Evolutionary conservation across 805 yeast species (phyloP).

Genomic region (Geotrichum ghanense): DNA sequence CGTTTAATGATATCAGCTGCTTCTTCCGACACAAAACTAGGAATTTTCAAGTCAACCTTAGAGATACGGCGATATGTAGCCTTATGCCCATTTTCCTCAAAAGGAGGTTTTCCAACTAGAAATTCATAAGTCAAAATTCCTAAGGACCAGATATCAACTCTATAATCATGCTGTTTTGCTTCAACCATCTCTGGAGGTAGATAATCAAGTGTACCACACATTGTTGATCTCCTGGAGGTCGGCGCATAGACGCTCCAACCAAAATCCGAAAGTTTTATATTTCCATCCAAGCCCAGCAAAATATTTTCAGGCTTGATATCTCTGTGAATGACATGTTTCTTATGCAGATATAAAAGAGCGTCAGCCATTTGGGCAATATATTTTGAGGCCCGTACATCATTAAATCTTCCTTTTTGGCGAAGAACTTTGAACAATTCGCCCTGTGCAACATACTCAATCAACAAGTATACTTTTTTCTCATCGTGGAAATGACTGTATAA

Average conservation of each 20-base stretch:
- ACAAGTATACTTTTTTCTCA: constrained; percentile 62
- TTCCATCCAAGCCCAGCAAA: constrained; percentile 61
- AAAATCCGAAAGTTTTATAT: constrained; percentile 79
- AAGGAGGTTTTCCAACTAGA: constrained; percentile 82
- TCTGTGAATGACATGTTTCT: constrained; percentile 73
- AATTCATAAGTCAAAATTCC: constrained; percentile 83
- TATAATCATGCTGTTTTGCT: constrained; percentile 61
- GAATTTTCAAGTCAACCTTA: constrained; percentile 64
- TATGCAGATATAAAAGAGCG: constrained; percentile 69
- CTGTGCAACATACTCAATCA: constrained; percentile 72
- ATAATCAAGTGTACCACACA: constrained; percentile 93
- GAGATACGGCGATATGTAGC: constrained; percentile 74
- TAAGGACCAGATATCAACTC: constrained; percentile 86
- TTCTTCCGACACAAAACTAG: constrained; percentile 54
- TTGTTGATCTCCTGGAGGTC: constrained; percentile 52
- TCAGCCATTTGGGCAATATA: constrained; percentile 75
- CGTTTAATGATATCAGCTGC: constrained; percentile 63
- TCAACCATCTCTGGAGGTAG: constrained; percentile 94
- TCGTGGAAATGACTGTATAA: constrained; percentile 83
- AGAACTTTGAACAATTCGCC: constrained; percentile 80
- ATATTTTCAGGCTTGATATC: constrained; percentile 94
- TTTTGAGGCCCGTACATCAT: constrained; percentile 57
- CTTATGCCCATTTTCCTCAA: constrained; percentile 66
- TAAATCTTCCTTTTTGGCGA: constrained; percentile 54
- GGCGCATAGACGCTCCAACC: constrained; percentile 88